phyloP scores from a whole-genome alignment of 2,329 filamentous ascomycete species.

The Phialophora macrospora region DNA sequence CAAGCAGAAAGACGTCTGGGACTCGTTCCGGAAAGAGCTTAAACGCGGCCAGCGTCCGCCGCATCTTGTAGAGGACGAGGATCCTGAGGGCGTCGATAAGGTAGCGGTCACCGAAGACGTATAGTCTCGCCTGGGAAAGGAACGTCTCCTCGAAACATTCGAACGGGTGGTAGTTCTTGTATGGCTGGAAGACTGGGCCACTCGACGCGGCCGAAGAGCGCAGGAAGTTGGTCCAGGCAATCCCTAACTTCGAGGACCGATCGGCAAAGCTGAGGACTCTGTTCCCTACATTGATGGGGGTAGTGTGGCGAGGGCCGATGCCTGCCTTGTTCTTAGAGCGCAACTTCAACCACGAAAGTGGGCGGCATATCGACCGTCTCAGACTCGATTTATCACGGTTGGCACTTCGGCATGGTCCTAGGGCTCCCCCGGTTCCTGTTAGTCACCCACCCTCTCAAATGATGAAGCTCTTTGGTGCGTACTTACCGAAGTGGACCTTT shows the following conservation, averaged over 20 bases:
- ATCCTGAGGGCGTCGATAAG: conserved; percentile 43
- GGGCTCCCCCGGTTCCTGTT: not conserved
- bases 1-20: conserved; percentile 42
- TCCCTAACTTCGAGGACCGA: conserved; percentile 11
- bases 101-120: conserved; percentile 51
- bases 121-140: conserved; percentile 48
- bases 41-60: conserved; percentile 42
- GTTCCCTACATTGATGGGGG: not conserved
- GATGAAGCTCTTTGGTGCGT: not conserved
- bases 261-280: not conserved
- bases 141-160: conserved; percentile 33
- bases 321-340: not conserved
- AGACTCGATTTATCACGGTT: not conserved
- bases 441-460: not conserved
- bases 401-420: not conserved
- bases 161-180: conserved; percentile 6
- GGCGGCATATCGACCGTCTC: conserved; percentile 2
- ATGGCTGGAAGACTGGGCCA: conserved; percentile 8
- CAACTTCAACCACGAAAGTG: conserved; percentile 7
- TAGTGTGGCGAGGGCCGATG: not conserved
- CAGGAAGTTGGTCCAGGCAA: conserved; percentile 9
- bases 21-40: conserved; percentile 41
- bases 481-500: not conserved
- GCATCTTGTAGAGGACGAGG: conserved; percentile 44
- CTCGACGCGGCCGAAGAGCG: not conserved